phyloP scores from a whole-genome alignment of 176 grass and related monocot species.

The Musa acuminata region DNA sequence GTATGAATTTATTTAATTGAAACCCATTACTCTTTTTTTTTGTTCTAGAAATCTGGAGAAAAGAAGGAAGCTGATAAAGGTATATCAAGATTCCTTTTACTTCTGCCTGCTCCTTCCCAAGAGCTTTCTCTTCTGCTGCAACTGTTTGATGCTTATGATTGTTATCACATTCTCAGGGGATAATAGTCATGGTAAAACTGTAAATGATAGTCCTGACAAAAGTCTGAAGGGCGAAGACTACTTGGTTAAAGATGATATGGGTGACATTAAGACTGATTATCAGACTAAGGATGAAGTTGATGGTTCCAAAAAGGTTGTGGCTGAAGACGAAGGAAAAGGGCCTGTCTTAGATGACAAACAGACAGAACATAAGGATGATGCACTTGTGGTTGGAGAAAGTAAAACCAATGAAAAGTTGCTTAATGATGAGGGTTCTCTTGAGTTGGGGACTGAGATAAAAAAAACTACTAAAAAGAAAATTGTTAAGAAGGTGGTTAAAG shows the following conservation, averaged over 20 bases:
- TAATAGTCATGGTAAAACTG: slow-evolving; percentile 7
- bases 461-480: slow-evolving; percentile 81
- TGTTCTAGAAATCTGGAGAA: slow-evolving; percentile 47
- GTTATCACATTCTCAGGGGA: slow-evolving; percentile 12
- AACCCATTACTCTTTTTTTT: slow-evolving; percentile 3
- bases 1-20: slow-evolving; percentile 2
- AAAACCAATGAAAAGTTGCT: slow-evolving; percentile 22
- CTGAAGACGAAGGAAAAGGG: slow-evolving; percentile 16
- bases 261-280: slow-evolving; percentile 19
- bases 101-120: not conserved
- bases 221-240: slow-evolving; percentile 13
- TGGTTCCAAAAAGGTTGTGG: slow-evolving; percentile 18
- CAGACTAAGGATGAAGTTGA: slow-evolving; percentile 20
- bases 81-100: not conserved
- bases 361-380: slow-evolving; percentile 16
- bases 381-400: slow-evolving; percentile 2
- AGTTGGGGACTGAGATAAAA: slow-evolving; percentile 30
- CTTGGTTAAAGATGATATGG: slow-evolving; percentile 31
- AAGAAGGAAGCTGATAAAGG: slow-evolving; percentile 53
- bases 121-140: not conserved
- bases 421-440: slow-evolving; percentile 28
- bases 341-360: slow-evolving; percentile 21
- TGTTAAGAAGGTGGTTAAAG: slow-evolving; percentile 84
- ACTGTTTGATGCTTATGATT: not conserved
- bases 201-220: slow-evolving; percentile 20